Base-by-base conservation (phyloP, 1,284 basidiomycete genomes). In the Malassezia furfur region DNA sequence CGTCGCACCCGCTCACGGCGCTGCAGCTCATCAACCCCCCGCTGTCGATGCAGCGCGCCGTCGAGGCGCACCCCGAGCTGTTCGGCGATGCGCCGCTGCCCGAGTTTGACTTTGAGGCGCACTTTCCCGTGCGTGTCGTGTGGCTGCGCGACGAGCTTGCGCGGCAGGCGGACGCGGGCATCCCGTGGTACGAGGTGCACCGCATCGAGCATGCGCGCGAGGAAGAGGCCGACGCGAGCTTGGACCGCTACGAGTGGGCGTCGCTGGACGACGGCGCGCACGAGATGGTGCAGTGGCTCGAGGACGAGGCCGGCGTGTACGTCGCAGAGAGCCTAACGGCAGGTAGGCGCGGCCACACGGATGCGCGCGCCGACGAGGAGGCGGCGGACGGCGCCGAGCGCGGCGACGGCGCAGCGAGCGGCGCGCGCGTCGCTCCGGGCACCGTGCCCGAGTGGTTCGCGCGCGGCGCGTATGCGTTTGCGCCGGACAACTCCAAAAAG, bases 251-350 rank as follows among this genome's bases (percentile, higher is more conserved):
- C 44, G 63, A 62, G 2, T 69, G 53, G 47, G 47, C 36, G 2
- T 50, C 62, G 35, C 49, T 63, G n/a, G 58, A 69, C 39, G 45
- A 65, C 9, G 64, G 56, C 3, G 62, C 62, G 0, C 37, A 54
- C 28, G 58, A 61, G 10, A 62, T 60, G 15, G 47, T 59, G 19
- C 40, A 52, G 11, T 72, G 70, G 70, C 54, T 70, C 8, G 70
- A 72, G 46, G 47, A 53, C n/a, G 65, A 72, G 30, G 64, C 59
- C n/a, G 70, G 70, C 44, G 53, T 72, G 70, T 72, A 60, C 58
- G 68, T 70, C 25, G n/a, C 21, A 32, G 3, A n/a, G 5, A 35
- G 19, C 32, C 43, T 45, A 19, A 45, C 32, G 31, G 17, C 22
- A 34, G 45, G 17, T 47, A 36, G 45, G 5, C 17, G 4, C 17